A percentile compares a stretch with the other conserved stretches of the same genome.
Conservation (phyloP, 768 basidiomycete genomes). For the Xanthoconium purpureum region DNA sequence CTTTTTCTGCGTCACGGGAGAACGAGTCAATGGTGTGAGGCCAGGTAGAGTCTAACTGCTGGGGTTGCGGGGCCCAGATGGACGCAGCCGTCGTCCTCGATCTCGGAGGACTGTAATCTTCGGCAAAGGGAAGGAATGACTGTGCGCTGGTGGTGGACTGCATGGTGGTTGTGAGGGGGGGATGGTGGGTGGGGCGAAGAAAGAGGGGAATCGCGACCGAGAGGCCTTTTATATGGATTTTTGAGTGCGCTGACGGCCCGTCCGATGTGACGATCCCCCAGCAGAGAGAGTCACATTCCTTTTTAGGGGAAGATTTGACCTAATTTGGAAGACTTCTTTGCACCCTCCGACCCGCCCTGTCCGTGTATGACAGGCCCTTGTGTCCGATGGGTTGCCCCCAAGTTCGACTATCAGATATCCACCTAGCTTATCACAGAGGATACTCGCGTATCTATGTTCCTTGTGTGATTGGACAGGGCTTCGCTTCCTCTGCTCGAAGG, state of each 20-base stretch:
- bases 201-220: slow-evolving; percentile 34
- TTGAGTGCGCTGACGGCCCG: slow-evolving; percentile 20
- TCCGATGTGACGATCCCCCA: slow-evolving; percentile 33
- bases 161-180: slow-evolving; percentile 27
- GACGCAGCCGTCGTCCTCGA: slow-evolving; percentile 48
- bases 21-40: slow-evolving; percentile 63
- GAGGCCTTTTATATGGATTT: slow-evolving; percentile 35
- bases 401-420: slow-evolving; percentile 27
- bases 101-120: slow-evolving; percentile 40
- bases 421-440: slow-evolving; percentile 7
- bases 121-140: slow-evolving; percentile 34
- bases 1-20: slow-evolving; percentile 47
- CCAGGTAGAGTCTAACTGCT: slow-evolving; percentile 65
- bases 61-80: slow-evolving; percentile 84
- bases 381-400: slow-evolving; percentile 12
- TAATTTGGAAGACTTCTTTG: slow-evolving; percentile 31
- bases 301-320: slow-evolving; percentile 32
- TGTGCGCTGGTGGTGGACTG: slow-evolving; percentile 23
- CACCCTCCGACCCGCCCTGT: slow-evolving; percentile 20
- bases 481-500: neutral
- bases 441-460: neutral
- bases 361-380: slow-evolving; percentile 26
- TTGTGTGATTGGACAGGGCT: neutral
- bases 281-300: slow-evolving; percentile 30
- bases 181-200: slow-evolving; percentile 41